Evolutionary conservation across 495 filamentous ascomycete species (phyloP), one percentile per base, ranked within the genome.

Genomic region (Tuber brumale): DNA sequence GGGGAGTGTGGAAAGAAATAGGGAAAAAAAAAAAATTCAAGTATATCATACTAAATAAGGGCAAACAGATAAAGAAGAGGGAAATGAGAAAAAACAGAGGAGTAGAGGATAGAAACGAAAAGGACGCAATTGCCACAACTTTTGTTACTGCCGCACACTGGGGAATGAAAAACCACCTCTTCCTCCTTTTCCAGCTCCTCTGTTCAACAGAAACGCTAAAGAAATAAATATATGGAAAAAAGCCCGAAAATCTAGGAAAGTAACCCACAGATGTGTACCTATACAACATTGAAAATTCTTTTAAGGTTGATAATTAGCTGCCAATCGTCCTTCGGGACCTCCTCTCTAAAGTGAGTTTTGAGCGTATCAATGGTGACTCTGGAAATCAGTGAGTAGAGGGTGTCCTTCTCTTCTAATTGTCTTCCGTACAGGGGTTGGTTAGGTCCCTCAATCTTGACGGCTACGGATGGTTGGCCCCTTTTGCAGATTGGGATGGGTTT

Each of bases 391-490:
- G 91, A 93, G 87, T 97, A 97, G 43, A 99, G 88, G 27, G 85
- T 87, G 84, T 99, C 95, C 83, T 91, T 92, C 84, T 99, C 95
- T 85, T 99, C 95, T 72, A 98, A 88, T 70, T 99, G 95, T 73
- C 95, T 91, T 61, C 95, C 95, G 84, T 99, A 99, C 75, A 92
- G 88, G 19, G 95, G 95, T 85, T 99, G 95, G 85, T 97, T 95
- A 35, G 92, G 85, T 23, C 94, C 95, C 86, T 99, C 95, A 83
- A 99, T 94, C 89, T 99, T 99, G 85, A 99, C 88, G 39, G 95
- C 95, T 23, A 98, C 95, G 9, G 94, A 97, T 45, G 95, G 96
- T 81, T 97, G 93, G 75, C 95, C 96, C 86, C 93, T 94, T 86
- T 98, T 99, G 86, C 92, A 94, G 70, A 97, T 86, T 18, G 86